A percentile compares a stretch with the other conserved stretches of the same genome.
phyloP scores from a whole-genome alignment of 805 yeast species.

The Nakazawaea anatomiae region DNA sequence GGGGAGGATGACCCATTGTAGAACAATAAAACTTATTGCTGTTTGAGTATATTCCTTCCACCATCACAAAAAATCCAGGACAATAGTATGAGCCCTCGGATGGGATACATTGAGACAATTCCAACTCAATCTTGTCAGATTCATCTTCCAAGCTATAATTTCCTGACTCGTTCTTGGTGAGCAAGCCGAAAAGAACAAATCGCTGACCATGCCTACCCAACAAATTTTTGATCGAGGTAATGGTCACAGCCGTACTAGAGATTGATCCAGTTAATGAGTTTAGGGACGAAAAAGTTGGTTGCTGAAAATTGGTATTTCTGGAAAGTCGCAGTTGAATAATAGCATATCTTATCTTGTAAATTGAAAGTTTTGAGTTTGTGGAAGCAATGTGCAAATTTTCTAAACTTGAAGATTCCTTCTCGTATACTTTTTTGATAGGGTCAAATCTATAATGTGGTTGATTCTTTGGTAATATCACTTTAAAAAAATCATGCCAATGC shows the following conservation, averaged over 20 bases:
- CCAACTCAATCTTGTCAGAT: slow-evolving; percentile 67
- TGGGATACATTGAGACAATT: slow-evolving; percentile 54
- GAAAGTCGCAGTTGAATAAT: slow-evolving; percentile 64
- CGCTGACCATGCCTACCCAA: slow-evolving; percentile 77
- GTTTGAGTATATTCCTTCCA: slow-evolving; percentile 80
- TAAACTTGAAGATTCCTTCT: slow-evolving; percentile 8
- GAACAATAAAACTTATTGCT: slow-evolving; percentile 69
- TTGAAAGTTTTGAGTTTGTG: slow-evolving; percentile 27
- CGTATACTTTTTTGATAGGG: slow-evolving; percentile 52
- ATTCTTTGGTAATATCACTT: slow-evolving; percentile 53
- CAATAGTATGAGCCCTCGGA: slow-evolving; percentile 62
- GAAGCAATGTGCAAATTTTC: slow-evolving; percentile 15
- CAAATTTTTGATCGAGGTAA: slow-evolving; percentile 77
- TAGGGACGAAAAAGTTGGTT: slow-evolving; percentile 34
- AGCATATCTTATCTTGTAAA: slow-evolving; percentile 51
- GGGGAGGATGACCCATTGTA: slow-evolving; percentile 80
- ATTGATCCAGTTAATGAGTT: slow-evolving; percentile 32
- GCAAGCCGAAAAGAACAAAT: slow-evolving; percentile 74
- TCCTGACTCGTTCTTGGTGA: slow-evolving; percentile 59
- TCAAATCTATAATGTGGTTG: slow-evolving; percentile 67
- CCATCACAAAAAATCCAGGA: slow-evolving; percentile 71
- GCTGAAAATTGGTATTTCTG: slow-evolving; percentile 72
- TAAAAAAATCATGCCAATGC: slow-evolving; percentile 71
- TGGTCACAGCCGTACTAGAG: slow-evolving; percentile 20
- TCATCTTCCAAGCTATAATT: slow-evolving; percentile 77